Base-by-base conservation (phyloP, 2,329 filamentous ascomycete genomes). In the Pseudopyricularia javanii region DNA sequence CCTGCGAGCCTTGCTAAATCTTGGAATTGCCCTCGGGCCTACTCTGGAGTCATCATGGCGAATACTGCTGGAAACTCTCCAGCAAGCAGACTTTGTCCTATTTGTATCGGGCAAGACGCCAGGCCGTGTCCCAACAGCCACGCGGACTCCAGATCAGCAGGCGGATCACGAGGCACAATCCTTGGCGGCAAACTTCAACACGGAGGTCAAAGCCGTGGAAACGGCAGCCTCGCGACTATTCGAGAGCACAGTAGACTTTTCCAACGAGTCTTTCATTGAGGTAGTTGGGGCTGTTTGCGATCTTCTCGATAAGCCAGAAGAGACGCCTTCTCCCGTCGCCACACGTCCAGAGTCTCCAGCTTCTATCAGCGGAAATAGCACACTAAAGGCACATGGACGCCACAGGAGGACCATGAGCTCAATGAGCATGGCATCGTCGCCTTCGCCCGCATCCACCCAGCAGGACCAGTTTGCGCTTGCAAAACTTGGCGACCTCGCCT, bases 11-110 rank as follows among this genome's bases (percentile, higher is more conserved):
- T 74, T 98, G 15, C 71, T 98, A n/a, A 98, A 98, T 60, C 71
- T 98, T 3, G 93, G 93, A 2, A 98, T 97, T 61, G 93, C 93
- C 2, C 71, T 98, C 1, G 93, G 93, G 0, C 90, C 93, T 3
- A 95, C 89, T 0, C 74, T 98, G 1, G 83, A 86, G 34, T 75
- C 78, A 14, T 87, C 91, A 1, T 98, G 94, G 88, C 83, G 83
- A 1, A 97, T 98, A 54, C 75, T 98, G 15, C 76, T 98, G 1
- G 91, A 95, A 62, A 95, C 91, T 0, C 71, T 98, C 7, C 90
- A 96, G 62, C 88, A 96, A 65, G 91, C 91, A 3, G 93, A 97
- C 60, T 82, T 95, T 56, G 83, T 97, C 4, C 76, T 96, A 26
- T 86, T 84, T 53, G 76, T 80, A 11, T 80, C 76, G 14, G 75